Base-by-base conservation (phyloP, 2,329 filamentous ascomycete species). In the Neocatenulostroma microsporum region DNA sequence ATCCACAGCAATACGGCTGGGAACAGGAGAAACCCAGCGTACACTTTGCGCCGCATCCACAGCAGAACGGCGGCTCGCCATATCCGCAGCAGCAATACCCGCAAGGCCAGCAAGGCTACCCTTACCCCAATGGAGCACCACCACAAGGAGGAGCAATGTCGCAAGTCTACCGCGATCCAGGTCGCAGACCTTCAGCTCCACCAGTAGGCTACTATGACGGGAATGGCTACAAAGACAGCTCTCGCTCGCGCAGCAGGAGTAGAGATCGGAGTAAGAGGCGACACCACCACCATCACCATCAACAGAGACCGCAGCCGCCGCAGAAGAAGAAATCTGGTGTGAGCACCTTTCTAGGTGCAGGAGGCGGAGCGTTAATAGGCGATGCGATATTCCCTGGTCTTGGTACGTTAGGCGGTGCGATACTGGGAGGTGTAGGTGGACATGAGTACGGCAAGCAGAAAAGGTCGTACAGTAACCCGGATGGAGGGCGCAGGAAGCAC, bases 371-470 rank as follows among this genome's bases (percentile, higher is more conserved):
- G 4, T 39, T 68, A 2, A 54, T 68, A 2, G 65, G 65, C 2
- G 65, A 68, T 42, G 53, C 51, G 11, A 62, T 68, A 8, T 65
- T 68, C 28, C 65, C 64, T 3, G 64, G 64, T 1, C 39, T 67
- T 3, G 64, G 64, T 3, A 66, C 55, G 11, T 19, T 59, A 5
- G 55, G 55, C 5, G 56, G 64, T 0, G 48, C 65, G 14, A 46
- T 67, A 9, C 39, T 68, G 1, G 64, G 64, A 11, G 64, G 64
- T 3, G 54, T 64, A 13, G 62, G 62, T 0, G 64, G 63, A 0
- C 55, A 63, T 37, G 62, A 65, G 47, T 60, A 62, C 42, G 60
- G 57, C 24, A 56, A 60, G 48, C 49, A 49, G 46, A 48, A 58
- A 23, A 37, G 41, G 25, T 31, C 39, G 11, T 41, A 46, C 23